These are phyloP conservation scores for Earliella scabrosa DNA, from an alignment of 1,284 basidiomycete genomes.

Conservation along the genomic window DNA sequence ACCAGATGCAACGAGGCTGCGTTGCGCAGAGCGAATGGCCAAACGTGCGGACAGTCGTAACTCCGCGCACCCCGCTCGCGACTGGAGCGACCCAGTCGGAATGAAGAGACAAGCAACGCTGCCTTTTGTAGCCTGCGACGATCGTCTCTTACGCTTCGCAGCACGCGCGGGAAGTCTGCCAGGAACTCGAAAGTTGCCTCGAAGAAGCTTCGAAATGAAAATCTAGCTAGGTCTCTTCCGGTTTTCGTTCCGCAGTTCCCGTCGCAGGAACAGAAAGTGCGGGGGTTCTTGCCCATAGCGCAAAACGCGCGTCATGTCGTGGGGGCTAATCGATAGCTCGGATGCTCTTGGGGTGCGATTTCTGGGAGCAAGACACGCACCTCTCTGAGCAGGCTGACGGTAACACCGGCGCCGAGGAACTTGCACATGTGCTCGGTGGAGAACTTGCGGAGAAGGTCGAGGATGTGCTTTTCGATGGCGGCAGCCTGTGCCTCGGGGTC, in stretches of 20 bases:
- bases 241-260: slow-evolving; percentile 1
- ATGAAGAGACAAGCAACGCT: neutral
- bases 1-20: neutral
- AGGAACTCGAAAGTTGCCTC: neutral
- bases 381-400: slow-evolving; percentile 51
- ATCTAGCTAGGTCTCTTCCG: slow-evolving; percentile 8
- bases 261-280: neutral
- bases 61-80: neutral
- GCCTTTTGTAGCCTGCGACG: neutral
- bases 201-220: slow-evolving; percentile 1
- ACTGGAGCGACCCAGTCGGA: neutral
- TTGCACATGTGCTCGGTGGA: slow-evolving; percentile 77
- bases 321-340: neutral
- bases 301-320: neutral
- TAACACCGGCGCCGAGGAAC: slow-evolving; percentile 72
- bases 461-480: slow-evolving; percentile 63
- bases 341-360: too few relatives aligned
- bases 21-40: neutral
- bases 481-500: slow-evolving; percentile 55
- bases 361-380: slow-evolving; percentile 31
- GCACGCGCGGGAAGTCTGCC: neutral
- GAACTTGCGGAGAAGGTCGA: slow-evolving; percentile 68
- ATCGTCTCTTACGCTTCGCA: neutral
- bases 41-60: neutral
- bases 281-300: neutral